These are phyloP conservation scores for Mucor racemosus DNA, from an alignment of 371 early-diverging fungal species.

Conservation along the genomic window DNA sequence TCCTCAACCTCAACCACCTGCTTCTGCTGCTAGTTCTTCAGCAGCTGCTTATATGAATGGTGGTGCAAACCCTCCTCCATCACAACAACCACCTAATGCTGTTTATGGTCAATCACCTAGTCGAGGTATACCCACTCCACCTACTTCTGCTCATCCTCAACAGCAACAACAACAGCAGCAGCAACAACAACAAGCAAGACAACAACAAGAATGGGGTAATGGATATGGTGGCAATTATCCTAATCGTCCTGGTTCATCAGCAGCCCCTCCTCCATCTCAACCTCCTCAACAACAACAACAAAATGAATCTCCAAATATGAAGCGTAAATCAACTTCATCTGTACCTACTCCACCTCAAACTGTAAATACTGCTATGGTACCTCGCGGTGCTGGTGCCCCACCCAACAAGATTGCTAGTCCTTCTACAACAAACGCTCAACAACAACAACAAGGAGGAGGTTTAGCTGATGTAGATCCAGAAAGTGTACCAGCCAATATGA, in stretches of 20 bases:
- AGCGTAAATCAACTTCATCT: conserved; percentile 18
- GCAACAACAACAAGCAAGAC: conserved; percentile 7
- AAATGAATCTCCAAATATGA: conserved; percentile 17
- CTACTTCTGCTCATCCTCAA: conserved; percentile 29
- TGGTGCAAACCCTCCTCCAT: conserved; percentile 12
- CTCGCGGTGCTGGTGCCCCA: conserved; percentile 9
- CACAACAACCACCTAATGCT: conserved; percentile 12
- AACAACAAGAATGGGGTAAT: conserved; percentile 23
- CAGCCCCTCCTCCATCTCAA: conserved; percentile 9
- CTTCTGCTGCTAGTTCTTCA: conserved; percentile 8
- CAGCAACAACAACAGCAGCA: conserved; percentile 12
- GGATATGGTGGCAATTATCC: conserved; percentile 19
- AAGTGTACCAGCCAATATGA: conserved; percentile 76
- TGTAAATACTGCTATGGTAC: conserved; percentile 10
- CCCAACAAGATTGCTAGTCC: conserved; percentile 17
- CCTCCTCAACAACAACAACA: conserved; percentile 13
- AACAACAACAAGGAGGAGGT: conserved; percentile 2
- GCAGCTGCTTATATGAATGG: conserved; percentile 16
- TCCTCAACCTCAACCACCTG: conserved; percentile 8
- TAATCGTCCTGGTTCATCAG: not conserved
- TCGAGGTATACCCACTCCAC: conserved; percentile 35
- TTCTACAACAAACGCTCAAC: conserved; percentile 14
- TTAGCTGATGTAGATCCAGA: conserved; percentile 86
- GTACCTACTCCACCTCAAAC: conserved; percentile 20
- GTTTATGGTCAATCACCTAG: conserved; percentile 32